Evolutionary conservation across 352 stramenopile species (phyloP), one percentile per base, ranked within the genome.

Genomic region (Phytophthora citrophthora): DNA sequence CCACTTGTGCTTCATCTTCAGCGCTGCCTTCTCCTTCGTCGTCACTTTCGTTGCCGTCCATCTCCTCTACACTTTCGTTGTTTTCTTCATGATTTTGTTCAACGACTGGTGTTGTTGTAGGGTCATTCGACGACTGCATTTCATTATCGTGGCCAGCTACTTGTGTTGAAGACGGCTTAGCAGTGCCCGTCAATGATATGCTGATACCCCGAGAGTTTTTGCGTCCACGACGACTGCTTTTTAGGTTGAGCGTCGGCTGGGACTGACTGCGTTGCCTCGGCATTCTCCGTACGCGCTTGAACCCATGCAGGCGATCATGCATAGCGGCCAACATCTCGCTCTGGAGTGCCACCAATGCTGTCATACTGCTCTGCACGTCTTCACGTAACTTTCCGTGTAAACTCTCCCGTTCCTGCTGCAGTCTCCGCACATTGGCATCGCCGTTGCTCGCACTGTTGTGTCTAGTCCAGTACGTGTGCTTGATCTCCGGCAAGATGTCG

Each of bases 401-500:
- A 5, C 46, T 55, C 12, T 81, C 65, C 9, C 83, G 78, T 47
- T 93, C 83, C 23, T 86, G 77, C 2, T 81, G 58, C 16, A 93
- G 20, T 1, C 81, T 66, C 8, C 79, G 77, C 10, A 77, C 54
- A 12, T 83, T 81, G 7, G 72, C 60, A 34, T 34, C 29, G 11
- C 64, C 16, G 5, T 46, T 26, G 12, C 39, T 5, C 26, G 49
- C 39, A 45, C 63, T 75, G 12, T 70, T 68, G 8, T 81, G 68
- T 1, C 83, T 70, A 12, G 78, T 89, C 86, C 86, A 94, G 59
- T 90, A 93, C 31, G 83, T 81, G 43, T 93, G 76, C 54, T 93
- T 91, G 20, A 94, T 72, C 38, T 94, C 86, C 0, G 82, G 81
- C 3, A 94, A 29, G 2, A 91, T 48, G 2, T 86, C 74, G 18